Evolutionary conservation across 441 rosid genomes (phyloP), one percentile per base, ranked within the genome.

Genomic region (Kokia cookei): DNA sequence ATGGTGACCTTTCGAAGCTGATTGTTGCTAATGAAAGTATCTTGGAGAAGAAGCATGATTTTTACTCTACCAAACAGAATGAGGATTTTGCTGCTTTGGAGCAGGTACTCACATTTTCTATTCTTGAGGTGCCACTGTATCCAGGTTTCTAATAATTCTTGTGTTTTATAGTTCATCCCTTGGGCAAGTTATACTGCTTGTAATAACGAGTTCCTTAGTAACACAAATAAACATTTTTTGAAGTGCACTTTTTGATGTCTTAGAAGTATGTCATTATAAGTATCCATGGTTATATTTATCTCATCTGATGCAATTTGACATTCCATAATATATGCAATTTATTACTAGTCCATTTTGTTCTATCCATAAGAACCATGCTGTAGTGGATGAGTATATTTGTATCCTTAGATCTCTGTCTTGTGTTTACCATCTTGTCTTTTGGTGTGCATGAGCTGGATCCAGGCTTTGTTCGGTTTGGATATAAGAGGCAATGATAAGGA

Each of bases 61-160:
- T 81, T 77, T 88, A 81, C 76, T 70, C 84, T 75, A 82, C 86
- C 67, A 89, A 86, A 70, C 90, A 89, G 61, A 87, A 89, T 77
- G 98, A 91, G 81, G 98, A 93, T 83, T 92, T 96, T 84, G 68
- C 89, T 80, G 87, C 97, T 77, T 81, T 96, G 85, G 99, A 96
- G 79, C 99, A 93, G 96, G 99, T 96, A 77, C 17, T 53, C 51
- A 70, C 51, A 45, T 72, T 43, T 54, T 14, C 5, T 71, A 43
- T 40, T 48, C 14, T 3, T 50, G 17, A 29, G 42, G 43, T 15
- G 59, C 43, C 42, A 48, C 22, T 13, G 1, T 45, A 2, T 12
- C 70, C 35, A 43, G 55, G 37, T 65, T 65, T 65, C 11, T 65
- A 24, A 24, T 24, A 17, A 65, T 45, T 22, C 35, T 45, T 65